These are phyloP conservation scores for Stramenopiles sp. DNA, from an alignment of 352 stramenopile species.

Conservation along the genomic window DNA sequence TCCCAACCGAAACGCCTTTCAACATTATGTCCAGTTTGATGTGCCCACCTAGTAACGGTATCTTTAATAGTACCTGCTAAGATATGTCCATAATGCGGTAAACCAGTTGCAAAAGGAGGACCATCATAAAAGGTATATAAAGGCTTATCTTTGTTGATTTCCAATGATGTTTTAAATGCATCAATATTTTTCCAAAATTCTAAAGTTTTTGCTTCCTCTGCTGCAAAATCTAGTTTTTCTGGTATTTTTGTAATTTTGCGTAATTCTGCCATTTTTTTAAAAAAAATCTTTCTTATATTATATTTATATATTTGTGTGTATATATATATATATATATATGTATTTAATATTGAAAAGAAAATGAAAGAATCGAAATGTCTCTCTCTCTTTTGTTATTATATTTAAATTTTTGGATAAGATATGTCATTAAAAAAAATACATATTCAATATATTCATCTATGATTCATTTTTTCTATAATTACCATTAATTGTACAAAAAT, in stretches of 20 bases:
- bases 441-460: too few species aligned
- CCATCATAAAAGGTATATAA: conserved; percentile 99
- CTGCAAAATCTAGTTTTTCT: conserved; percentile 38
- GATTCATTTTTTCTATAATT: too few species aligned
- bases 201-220: conserved; percentile 41
- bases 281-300: too few species aligned
- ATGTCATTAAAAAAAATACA: too few species aligned
- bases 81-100: conserved; percentile 96
- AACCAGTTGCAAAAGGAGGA: conserved; percentile 87
- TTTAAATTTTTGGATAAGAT: too few species aligned
- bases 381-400: too few species aligned
- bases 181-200: conserved; percentile 56
- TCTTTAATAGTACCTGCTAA: conserved; percentile 98
- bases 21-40: conserved; percentile 89
- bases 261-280: too few species aligned
- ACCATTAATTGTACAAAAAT: too few species aligned
- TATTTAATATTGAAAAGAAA: too few species aligned
- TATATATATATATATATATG: too few species aligned
- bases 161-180: conserved; percentile 67
- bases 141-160: conserved; percentile 67
- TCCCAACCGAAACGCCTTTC: conserved; percentile 94
- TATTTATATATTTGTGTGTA: too few species aligned
- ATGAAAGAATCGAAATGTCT: too few species aligned
- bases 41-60: conserved; percentile 96
- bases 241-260: conserved; percentile 18